These are phyloP conservation scores for Bipolaris bicolor DNA, from an alignment of 2,329 filamentous ascomycete species.

Conservation along the genomic window DNA sequence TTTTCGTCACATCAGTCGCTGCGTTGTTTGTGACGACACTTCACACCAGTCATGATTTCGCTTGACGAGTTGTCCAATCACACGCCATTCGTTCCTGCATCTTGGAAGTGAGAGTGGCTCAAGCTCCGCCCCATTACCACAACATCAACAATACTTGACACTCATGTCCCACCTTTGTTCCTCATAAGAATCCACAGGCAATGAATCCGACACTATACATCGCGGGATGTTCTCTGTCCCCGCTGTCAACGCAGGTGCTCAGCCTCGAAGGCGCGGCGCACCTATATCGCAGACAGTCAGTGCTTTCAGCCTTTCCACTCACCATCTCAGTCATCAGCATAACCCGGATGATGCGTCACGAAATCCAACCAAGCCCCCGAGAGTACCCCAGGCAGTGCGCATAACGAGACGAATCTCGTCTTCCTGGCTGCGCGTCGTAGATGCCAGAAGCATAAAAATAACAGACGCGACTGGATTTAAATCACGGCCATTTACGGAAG, in stretches of 20 bases:
- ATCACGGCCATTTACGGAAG: neutral
- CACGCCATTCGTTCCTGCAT: constrained; percentile 6
- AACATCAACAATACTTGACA: constrained; percentile 5
- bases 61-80: constrained; percentile 12
- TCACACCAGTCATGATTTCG: constrained; percentile 11
- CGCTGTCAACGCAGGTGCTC: constrained; percentile 1
- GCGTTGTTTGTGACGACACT: constrained; percentile 16
- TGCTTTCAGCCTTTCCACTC: constrained; percentile 4
- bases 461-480: neutral
- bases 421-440: neutral
- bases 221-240: neutral
- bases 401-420: neutral
- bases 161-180: constrained; percentile 3
- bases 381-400: neutral
- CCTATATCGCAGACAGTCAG: constrained; percentile 1
- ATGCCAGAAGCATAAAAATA: neutral
- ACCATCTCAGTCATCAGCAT: neutral
- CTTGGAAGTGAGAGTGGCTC: constrained; percentile 10
- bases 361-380: neutral
- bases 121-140: constrained; percentile 8
- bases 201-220: neutral
- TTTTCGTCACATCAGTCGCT: constrained; percentile 1
- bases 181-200: neutral
- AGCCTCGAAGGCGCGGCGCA: constrained; percentile 6
- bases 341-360: neutral